Conservation (phyloP, 768 basidiomycete genomes). For the Russula sp. region DNA sequence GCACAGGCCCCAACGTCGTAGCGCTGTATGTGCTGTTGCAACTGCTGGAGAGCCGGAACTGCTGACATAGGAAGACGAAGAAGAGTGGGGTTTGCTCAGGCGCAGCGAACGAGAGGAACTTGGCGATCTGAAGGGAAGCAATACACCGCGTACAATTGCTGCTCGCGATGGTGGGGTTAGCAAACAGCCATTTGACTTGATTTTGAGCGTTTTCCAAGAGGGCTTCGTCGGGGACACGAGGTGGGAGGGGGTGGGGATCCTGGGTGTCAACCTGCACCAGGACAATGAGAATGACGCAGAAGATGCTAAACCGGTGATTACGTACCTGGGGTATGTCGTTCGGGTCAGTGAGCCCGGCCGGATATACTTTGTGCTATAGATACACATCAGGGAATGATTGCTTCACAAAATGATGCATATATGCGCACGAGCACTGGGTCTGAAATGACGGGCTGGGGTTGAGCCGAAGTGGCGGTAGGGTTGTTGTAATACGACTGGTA, state of each 20-base stretch:
- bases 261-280: constrained; percentile 47
- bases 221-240: constrained; percentile 45
- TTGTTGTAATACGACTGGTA: constrained; percentile 68
- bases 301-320: neutral
- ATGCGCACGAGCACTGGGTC: constrained; percentile 60
- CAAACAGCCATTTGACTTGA: constrained; percentile 55
- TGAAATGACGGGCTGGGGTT: constrained; percentile 74
- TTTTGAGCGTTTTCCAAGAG: constrained; percentile 52
- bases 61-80: constrained; percentile 57
- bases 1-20: constrained; percentile 51
- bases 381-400: constrained; percentile 3
- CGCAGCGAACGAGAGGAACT: constrained; percentile 62
- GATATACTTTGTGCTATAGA: constrained; percentile 54
- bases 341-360: constrained; percentile 61
- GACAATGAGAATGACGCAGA: neutral
- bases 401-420: neutral
- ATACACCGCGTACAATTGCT: constrained; percentile 59
- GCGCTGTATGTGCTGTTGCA: constrained; percentile 51
- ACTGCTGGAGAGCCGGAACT: constrained; percentile 46
- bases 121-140: constrained; percentile 57
- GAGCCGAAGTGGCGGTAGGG: constrained; percentile 67
- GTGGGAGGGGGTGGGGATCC: constrained; percentile 67
- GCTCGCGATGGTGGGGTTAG: constrained; percentile 51
- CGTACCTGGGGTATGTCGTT: constrained; percentile 51
- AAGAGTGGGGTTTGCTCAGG: constrained; percentile 59